phyloP scores from a whole-genome alignment of 441 rosid genomes.

The Euphorbia corollata region DNA sequence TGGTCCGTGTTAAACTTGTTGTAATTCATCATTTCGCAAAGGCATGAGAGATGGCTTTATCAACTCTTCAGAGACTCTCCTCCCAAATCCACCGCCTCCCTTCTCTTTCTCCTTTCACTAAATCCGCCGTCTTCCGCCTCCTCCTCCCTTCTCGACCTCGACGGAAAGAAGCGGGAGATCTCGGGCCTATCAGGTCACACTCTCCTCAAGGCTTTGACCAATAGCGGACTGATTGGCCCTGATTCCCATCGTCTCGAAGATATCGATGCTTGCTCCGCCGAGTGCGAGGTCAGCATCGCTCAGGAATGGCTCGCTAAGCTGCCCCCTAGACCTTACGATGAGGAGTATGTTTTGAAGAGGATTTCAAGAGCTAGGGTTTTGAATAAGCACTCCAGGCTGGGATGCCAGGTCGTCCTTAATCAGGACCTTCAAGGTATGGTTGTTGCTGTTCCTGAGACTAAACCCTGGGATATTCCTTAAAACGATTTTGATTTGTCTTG shows the following conservation, averaged over 20 bases:
- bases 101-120: conserved; percentile 35
- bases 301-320: conserved; percentile 85
- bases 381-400: conserved; percentile 79
- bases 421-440: conserved; percentile 88
- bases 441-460: conserved; percentile 88
- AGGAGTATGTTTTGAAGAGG: conserved; percentile 75
- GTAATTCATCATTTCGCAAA: neutral
- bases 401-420: conserved; percentile 79
- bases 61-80: conserved; percentile 48
- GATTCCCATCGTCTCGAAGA: conserved; percentile 81
- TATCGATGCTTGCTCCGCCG: conserved; percentile 91
- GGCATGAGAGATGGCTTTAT: conserved; percentile 28
- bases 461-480: conserved; percentile 93
- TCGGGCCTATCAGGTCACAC: conserved; percentile 75
- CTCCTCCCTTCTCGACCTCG: conserved; percentile 40
- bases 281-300: conserved; percentile 92
- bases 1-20: too few species aligned
- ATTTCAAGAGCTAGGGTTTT: conserved; percentile 71
- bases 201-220: conserved; percentile 63
- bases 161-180: conserved; percentile 62
- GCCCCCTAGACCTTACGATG: conserved; percentile 73
- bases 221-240: conserved; percentile 70
- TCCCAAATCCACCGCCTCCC: conserved; percentile 45
- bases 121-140: conserved; percentile 34
- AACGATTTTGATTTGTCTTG: neutral